Percentiles rank a stretch among this genome's conserved stretches.
phyloP scores from a whole-genome alignment of 2,329 filamentous ascomycete genomes.

The Talaromyces sp. region DNA sequence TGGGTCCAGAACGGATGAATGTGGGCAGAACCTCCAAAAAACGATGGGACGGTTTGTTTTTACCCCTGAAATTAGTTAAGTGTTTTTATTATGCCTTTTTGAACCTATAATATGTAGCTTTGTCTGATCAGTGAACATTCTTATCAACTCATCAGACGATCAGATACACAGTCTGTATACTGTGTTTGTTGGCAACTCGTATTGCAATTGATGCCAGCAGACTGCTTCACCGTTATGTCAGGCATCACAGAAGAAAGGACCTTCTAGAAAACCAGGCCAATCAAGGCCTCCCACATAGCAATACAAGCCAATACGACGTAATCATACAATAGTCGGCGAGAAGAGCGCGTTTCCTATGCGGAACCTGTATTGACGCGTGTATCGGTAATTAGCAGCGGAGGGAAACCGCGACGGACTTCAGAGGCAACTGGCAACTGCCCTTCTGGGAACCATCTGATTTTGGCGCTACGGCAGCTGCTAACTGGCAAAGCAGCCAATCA shows the following conservation, averaged over 20 bases:
- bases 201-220: neutral
- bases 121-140: neutral
- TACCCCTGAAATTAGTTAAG: slow-evolving; percentile 16
- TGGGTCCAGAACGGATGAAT: slow-evolving; percentile 13
- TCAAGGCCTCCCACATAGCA: slow-evolving; percentile 9
- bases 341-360: neutral
- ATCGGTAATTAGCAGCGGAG: neutral
- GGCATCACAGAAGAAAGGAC: neutral
- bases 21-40: slow-evolving; percentile 4
- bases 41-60: neutral
- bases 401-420: neutral
- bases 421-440: neutral
- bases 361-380: neutral
- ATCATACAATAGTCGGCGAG: neutral
- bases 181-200: neutral
- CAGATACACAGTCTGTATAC: neutral
- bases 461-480: neutral
- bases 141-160: neutral
- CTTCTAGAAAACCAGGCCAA: neutral
- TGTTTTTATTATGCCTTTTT: neutral
- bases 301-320: neutral
- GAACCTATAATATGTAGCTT: neutral
- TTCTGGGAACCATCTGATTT: neutral
- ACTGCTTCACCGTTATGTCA: neutral
- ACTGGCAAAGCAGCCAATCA: neutral